phyloP scores from a whole-genome alignment of 1,139 yeast species.

The Yamadazyma aaseri region DNA sequence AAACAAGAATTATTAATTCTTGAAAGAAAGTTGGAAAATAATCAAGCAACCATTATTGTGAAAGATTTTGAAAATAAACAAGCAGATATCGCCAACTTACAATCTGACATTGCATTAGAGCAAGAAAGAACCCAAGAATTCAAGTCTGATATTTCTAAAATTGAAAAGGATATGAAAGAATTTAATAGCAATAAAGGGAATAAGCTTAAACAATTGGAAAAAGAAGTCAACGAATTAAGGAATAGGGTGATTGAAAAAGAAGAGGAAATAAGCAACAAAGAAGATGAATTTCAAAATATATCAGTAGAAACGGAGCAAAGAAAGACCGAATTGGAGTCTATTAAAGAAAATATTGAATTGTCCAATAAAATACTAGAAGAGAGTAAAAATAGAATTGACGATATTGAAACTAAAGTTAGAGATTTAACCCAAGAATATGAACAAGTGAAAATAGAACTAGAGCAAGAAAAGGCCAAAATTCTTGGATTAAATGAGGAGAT shows the following conservation, averaged over 20 bases:
- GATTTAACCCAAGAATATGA: constrained; percentile 29
- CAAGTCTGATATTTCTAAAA: constrained; percentile 46
- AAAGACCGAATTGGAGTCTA: constrained; percentile 50
- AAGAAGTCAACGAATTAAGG: constrained; percentile 48
- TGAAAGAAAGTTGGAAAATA: constrained; percentile 57
- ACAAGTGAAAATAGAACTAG: constrained; percentile 44
- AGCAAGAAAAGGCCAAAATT: constrained; percentile 61
- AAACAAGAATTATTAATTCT: constrained; percentile 67
- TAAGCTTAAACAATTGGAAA: constrained; percentile 67
- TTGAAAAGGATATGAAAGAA: constrained; percentile 80
- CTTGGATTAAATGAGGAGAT: constrained; percentile 79
- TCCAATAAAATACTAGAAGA: constrained; percentile 32
- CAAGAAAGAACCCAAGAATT: constrained; percentile 24
- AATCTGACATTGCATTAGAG: constrained; percentile 36
- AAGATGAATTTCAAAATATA: constrained; percentile 57
- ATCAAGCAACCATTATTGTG: constrained; percentile 58
- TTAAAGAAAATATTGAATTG: constrained; percentile 41
- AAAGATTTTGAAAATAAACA: constrained; percentile 49
- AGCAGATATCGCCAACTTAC: constrained; percentile 48
- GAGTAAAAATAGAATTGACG: constrained; percentile 30
- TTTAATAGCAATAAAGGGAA: constrained; percentile 78
- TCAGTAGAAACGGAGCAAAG: constrained; percentile 75
- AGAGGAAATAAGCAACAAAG: constrained; percentile 41
- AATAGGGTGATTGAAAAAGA: constrained; percentile 40
- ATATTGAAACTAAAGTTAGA: constrained; percentile 15